phyloP scores from a whole-genome alignment of 331 rosid genomes.

The Arachis monticola region DNA sequence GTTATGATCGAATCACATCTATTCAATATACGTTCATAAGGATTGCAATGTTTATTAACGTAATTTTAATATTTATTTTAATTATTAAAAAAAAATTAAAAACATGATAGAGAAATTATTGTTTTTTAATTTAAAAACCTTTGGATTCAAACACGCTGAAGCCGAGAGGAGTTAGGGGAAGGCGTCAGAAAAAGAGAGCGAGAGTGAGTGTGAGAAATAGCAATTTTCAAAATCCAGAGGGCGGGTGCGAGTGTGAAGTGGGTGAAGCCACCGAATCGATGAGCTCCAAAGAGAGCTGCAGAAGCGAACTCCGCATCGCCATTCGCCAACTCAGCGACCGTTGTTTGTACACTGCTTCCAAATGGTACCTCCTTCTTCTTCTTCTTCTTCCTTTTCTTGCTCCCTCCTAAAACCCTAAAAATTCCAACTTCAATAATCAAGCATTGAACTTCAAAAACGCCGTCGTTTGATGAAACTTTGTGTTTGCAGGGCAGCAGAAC shows the following conservation, averaged over 20 bases:
- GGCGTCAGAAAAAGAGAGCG: background rate
- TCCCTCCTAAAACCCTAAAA: background rate
- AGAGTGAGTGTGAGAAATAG: background rate
- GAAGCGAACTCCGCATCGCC: constrained; percentile 88
- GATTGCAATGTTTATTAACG: constrained; percentile 48
- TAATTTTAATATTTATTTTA: constrained; percentile 47
- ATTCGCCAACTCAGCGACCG: constrained; percentile 85
- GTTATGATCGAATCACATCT: too few relatives aligned
- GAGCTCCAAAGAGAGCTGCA: constrained; percentile 76
- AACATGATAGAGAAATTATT: too few relatives aligned
- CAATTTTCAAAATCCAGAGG: constrained; percentile 23
- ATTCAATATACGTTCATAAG: too few relatives aligned
- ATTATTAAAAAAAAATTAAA: too few relatives aligned
- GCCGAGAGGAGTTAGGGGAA: too few relatives aligned
- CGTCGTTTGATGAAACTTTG: background rate
- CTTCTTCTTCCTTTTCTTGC: background rate
- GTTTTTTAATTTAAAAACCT: too few relatives aligned
- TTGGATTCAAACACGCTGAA: too few relatives aligned
- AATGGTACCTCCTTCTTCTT: constrained; percentile 52
- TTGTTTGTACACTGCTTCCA: constrained; percentile 77
- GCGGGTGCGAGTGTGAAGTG: background rate
- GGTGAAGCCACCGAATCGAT: constrained; percentile 37
- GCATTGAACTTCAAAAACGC: too few relatives aligned
- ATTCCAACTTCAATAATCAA: background rate
- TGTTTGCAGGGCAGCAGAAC: constrained; percentile 80